A percentile compares a stretch with the other conserved stretches of the same genome.
phyloP scores from a whole-genome alignment of 208 protist genomes.

The Trypanosoma melophagium region DNA sequence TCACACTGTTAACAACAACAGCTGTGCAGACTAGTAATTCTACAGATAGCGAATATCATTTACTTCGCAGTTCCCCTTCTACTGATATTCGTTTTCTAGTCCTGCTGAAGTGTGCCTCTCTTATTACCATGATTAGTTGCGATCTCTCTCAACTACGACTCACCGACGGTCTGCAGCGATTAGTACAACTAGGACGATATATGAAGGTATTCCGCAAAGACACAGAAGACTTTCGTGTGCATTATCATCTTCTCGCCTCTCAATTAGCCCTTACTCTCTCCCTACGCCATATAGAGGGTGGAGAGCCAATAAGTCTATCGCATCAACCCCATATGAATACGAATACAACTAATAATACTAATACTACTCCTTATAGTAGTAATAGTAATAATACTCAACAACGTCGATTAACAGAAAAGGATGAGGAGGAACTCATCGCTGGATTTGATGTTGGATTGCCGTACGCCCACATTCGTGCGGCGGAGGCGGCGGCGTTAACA shows the following conservation, averaged over 20 bases:
- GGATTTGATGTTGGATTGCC: constrained; percentile 63
- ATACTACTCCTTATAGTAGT: background rate
- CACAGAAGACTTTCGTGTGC: constrained; percentile 28
- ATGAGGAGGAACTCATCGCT: constrained; percentile 19
- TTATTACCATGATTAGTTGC: constrained; percentile 42
- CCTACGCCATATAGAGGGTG: constrained; percentile 27
- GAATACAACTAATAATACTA: too few species aligned
- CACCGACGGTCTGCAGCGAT: constrained; percentile 26
- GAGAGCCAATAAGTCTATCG: too few species aligned
- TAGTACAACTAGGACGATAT: constrained; percentile 46
- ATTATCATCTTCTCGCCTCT: constrained; percentile 54
- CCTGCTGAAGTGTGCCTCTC: constrained; percentile 46
- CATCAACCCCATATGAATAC: too few species aligned
- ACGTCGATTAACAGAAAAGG: constrained; percentile 23
- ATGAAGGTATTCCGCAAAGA: constrained; percentile 44
- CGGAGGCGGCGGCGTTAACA: constrained; percentile 35
- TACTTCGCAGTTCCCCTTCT: constrained; percentile 18
- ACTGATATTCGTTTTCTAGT: constrained; percentile 56
- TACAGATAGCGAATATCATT: background rate
- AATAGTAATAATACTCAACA: background rate
- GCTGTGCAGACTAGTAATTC: background rate
- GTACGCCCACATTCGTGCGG: constrained; percentile 56
- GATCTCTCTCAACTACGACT: constrained; percentile 44
- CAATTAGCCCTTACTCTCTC: constrained; percentile 39
- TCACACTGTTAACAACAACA: constrained; percentile 28